Evolutionary conservation across 495 filamentous ascomycete species (phyloP).

Genomic region (Filosporella fistucella): DNA sequence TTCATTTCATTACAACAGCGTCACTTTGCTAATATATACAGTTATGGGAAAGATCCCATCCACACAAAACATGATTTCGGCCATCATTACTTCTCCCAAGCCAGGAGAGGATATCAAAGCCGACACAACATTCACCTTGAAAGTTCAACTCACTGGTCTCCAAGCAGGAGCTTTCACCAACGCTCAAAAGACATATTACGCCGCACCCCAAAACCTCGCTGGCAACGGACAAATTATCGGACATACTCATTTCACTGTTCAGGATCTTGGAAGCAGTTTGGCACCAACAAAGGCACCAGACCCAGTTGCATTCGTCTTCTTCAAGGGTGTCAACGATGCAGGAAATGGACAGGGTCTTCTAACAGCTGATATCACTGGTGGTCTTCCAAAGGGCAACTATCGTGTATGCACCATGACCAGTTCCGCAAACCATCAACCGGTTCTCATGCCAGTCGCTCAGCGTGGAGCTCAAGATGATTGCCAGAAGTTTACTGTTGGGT

Average conservation of each 20-base stretch:
- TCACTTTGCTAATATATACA: background rate
- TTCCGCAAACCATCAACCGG: conserved; percentile 67
- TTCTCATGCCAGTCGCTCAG: conserved; percentile 70
- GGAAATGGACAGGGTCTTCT: conserved; percentile 59
- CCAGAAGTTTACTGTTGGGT: conserved; percentile 45
- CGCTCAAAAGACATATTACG: conserved; percentile 57
- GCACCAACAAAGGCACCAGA: conserved; percentile 47
- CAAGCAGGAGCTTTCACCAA: conserved; percentile 62
- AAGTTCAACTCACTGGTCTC: conserved; percentile 54
- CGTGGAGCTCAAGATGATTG: conserved; percentile 72
- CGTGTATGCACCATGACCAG: conserved; percentile 66
- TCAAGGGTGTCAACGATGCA: conserved; percentile 72
- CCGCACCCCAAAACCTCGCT: conserved; percentile 54
- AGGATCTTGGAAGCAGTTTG: conserved; percentile 48
- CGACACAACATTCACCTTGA: conserved; percentile 49
- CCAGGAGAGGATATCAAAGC: conserved; percentile 42
- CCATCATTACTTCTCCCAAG: conserved; percentile 51
- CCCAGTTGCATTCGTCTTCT: conserved; percentile 56
- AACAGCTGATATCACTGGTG: conserved; percentile 46
- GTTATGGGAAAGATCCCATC: conserved; percentile 67
- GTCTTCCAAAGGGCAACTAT: conserved; percentile 49
- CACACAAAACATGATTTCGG: conserved; percentile 57
- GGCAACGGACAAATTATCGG: conserved; percentile 54
- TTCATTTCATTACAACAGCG: conserved; percentile 32
- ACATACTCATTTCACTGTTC: conserved; percentile 67